Percentiles rank a stretch among this genome's conserved stretches.
These are phyloP conservation scores for Camellia japonica DNA, from an alignment of 148 eudicot species.

Conservation along the genomic window DNA sequence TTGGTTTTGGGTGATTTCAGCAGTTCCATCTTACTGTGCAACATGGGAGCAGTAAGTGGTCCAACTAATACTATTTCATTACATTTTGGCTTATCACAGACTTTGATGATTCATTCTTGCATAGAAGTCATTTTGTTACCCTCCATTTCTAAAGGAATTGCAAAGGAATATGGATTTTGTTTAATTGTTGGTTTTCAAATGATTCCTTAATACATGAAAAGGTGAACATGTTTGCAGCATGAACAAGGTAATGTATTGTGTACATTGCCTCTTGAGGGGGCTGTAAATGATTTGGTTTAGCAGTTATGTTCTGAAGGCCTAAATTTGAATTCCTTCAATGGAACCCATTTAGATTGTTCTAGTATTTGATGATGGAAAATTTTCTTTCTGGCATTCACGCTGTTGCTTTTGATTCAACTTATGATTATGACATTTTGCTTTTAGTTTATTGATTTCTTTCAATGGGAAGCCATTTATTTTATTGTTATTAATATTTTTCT, in stretches of 20 bases:
- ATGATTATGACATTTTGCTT: neutral
- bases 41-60: slow-evolving; percentile 92
- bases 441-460: neutral
- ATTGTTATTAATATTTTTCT: neutral
- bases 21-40: slow-evolving; percentile 82
- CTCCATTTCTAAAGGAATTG: neutral
- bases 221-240: neutral
- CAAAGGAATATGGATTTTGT: neutral
- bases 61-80: slow-evolving; percentile 15
- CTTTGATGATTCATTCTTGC: neutral
- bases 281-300: neutral
- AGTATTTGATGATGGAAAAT: neutral
- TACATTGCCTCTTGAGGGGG: neutral
- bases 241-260: neutral
- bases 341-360: neutral
- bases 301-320: neutral
- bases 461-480: neutral
- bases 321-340: too few species aligned
- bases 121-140: neutral
- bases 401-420: slow-evolving; percentile 5
- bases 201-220: slow-evolving; percentile 1
- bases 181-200: neutral
- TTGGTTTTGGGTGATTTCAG: slow-evolving; percentile 89
- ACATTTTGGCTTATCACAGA: neutral
- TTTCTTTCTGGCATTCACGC: neutral